These are phyloP conservation scores for Apiospora aurea DNA, from an alignment of 2,329 filamentous ascomycete genomes.

Conservation along the genomic window DNA sequence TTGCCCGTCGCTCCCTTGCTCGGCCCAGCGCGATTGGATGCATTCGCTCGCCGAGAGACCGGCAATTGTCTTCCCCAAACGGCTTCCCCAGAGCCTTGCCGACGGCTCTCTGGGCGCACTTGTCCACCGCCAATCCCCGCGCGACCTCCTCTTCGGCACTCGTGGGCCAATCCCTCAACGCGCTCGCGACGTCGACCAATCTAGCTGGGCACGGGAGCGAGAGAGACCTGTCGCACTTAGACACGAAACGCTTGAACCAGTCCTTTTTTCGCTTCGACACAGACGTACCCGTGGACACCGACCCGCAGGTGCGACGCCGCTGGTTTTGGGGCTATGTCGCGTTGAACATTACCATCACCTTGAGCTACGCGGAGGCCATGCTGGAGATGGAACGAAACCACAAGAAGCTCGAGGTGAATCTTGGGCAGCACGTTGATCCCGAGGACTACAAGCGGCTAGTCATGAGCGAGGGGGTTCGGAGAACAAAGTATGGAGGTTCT, in stretches of 20 bases:
- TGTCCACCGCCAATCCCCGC: background rate
- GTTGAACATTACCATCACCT: background rate
- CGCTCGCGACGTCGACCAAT: background rate
- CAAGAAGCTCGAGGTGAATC: background rate
- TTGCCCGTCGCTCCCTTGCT: background rate
- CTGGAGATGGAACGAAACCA: background rate
- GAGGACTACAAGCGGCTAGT: background rate
- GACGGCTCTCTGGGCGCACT: background rate
- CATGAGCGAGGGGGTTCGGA: background rate
- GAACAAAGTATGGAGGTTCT: background rate
- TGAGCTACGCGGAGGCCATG: background rate
- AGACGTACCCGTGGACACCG: background rate
- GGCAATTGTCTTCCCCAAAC: background rate
- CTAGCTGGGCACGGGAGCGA: background rate
- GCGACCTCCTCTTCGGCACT: background rate
- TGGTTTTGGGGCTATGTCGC: background rate
- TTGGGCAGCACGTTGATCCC: background rate
- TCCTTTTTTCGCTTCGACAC: background rate
- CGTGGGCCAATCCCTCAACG: no score
- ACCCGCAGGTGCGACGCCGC: background rate
- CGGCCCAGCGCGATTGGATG: background rate
- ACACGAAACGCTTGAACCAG: background rate
- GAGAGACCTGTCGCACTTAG: background rate
- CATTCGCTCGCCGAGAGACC: background rate
- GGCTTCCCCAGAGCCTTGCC: background rate